Evolutionary conservation across 768 basidiomycete species (phyloP).

Genomic region (Mycena venus): DNA sequence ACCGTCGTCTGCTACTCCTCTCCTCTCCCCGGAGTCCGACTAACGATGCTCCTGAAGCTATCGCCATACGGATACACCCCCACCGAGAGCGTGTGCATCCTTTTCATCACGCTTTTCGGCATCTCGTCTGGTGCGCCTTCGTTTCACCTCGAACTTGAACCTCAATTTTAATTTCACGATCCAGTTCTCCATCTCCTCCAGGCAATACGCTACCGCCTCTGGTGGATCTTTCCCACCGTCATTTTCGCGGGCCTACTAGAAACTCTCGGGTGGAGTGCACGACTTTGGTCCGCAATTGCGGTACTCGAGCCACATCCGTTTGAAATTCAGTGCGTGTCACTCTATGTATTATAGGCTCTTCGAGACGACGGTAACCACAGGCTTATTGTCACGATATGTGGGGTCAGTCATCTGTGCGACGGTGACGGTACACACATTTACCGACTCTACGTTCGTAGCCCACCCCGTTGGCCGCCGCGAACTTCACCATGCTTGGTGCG

Average conservation of each 20-base stretch:
- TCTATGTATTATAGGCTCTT: not conserved
- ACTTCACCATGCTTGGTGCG: constrained; percentile 68
- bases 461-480: constrained; percentile 69
- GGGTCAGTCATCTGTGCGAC: not conserved
- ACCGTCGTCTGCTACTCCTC: not conserved
- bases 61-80: constrained; percentile 51
- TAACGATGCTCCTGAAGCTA: not conserved
- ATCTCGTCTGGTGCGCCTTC: not conserved
- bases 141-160: not conserved
- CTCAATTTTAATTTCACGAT: not conserved
- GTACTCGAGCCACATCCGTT: not conserved
- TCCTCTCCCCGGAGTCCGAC: not conserved
- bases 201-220: not conserved
- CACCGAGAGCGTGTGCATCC: constrained; percentile 48
- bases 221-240: not conserved
- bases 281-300: not conserved
- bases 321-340: not conserved
- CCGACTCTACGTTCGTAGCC: constrained; percentile 43
- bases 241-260: not conserved
- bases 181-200: not conserved
- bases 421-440: not conserved
- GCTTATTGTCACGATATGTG: not conserved
- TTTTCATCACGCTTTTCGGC: constrained; percentile 51
- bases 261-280: not conserved
- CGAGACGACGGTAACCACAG: not conserved